Conservation (phyloP, 2,329 filamentous ascomycete genomes). For the Fusarium verticillioides region DNA sequence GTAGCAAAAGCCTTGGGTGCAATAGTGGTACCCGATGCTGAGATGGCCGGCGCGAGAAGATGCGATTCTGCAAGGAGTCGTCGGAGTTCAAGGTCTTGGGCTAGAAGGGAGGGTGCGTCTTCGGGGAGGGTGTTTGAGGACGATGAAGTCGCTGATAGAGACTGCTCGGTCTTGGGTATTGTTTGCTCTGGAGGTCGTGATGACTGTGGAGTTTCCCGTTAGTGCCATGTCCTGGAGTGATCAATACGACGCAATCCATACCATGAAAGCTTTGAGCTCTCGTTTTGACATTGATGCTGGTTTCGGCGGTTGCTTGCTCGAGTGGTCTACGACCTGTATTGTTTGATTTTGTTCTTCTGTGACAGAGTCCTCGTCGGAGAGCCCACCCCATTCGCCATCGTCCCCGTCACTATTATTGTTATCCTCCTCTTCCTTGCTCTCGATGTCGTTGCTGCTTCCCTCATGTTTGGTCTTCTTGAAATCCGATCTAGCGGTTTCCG, state of each 20-base stretch:
- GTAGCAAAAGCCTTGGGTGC: slow-evolving; percentile 58
- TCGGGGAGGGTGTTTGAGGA: slow-evolving; percentile 58
- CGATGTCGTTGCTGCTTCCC: slow-evolving; percentile 41
- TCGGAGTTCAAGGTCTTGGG: slow-evolving; percentile 92
- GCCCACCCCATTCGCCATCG: slow-evolving; percentile 44
- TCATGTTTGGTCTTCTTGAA: slow-evolving; percentile 45
- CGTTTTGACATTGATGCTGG: slow-evolving; percentile 67
- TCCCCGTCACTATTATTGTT: slow-evolving; percentile 36
- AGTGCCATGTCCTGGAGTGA: background rate
- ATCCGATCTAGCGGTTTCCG: slow-evolving; percentile 41
- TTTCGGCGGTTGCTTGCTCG: slow-evolving; percentile 52
- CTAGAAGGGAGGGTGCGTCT: slow-evolving; percentile 76
- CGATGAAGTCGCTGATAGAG: slow-evolving; percentile 38
- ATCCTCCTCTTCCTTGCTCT: slow-evolving; percentile 51
- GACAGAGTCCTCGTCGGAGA: slow-evolving; percentile 42
- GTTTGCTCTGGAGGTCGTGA: slow-evolving; percentile 60
- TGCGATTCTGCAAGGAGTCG: slow-evolving; percentile 92
- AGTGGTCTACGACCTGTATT: slow-evolving; percentile 73
- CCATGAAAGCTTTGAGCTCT: slow-evolving; percentile 85
- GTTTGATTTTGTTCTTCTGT: slow-evolving; percentile 43
- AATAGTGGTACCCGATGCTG: slow-evolving; percentile 53
- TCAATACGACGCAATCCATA: slow-evolving; percentile 34
- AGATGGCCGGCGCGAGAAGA: slow-evolving; percentile 70
- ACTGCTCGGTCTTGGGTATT: slow-evolving; percentile 26
- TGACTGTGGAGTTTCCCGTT: slow-evolving; percentile 48